Conservation (phyloP, 108 stramenopile species). For the Cafeteria roenbergensis region DNA sequence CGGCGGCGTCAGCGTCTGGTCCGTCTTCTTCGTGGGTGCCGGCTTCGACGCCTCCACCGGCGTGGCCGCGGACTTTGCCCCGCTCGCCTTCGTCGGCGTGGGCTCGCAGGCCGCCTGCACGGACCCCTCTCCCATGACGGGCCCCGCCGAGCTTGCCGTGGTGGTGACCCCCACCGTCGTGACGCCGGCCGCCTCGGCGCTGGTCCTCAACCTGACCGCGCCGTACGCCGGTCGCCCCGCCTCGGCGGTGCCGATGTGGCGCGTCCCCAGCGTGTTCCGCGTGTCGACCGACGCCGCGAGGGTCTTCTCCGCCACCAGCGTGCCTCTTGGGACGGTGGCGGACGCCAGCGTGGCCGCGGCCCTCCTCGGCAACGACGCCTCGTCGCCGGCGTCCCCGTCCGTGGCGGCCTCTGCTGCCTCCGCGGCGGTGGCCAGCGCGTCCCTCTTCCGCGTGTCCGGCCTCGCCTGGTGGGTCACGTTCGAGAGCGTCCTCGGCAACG, state of each 20-base stretch:
- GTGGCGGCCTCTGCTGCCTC: too few relatives aligned
- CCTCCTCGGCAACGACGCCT: slow-evolving; percentile 11
- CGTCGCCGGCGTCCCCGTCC: too few relatives aligned
- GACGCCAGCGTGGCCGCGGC: not conserved
- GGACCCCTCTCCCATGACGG: too few relatives aligned
- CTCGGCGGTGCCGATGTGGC: not conserved
- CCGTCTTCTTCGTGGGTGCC: too few relatives aligned
- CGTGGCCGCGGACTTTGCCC: too few relatives aligned
- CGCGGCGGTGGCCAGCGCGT: slow-evolving; percentile 36
- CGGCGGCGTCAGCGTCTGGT: too few relatives aligned
- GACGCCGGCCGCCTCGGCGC: too few relatives aligned
- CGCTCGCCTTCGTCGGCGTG: too few relatives aligned
- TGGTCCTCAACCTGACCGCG: not conserved
- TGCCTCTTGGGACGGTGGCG: not conserved
- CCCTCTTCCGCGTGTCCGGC: slow-evolving; percentile 47
- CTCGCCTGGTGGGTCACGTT: slow-evolving; percentile 44
- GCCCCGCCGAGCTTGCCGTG: too few relatives aligned
- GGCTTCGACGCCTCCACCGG: too few relatives aligned
- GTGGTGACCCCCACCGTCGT: too few relatives aligned
- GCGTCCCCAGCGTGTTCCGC: not conserved
- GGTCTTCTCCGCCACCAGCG: not conserved
- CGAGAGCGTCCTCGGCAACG: slow-evolving; percentile 40
- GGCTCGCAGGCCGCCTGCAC: too few relatives aligned
- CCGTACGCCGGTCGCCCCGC: not conserved
- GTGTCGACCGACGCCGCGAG: not conserved